phyloP scores from a whole-genome alignment of 305 asterid genomes.

The Fraxinus greggii region DNA sequence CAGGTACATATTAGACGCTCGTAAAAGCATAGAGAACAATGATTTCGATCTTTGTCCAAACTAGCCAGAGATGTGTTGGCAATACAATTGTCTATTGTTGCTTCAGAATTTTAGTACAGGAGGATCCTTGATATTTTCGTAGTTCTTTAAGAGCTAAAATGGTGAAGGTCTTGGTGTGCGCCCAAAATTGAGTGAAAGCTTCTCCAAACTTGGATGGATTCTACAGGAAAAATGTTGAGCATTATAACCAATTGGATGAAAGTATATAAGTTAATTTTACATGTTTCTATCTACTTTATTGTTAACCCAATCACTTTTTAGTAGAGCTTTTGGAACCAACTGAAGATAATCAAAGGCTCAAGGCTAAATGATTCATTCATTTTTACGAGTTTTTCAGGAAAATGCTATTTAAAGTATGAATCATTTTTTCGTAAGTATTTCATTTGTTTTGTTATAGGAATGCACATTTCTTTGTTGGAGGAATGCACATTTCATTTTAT shows the following conservation, averaged over 20 bases:
- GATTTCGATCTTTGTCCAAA: neutral
- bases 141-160: neutral
- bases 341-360: neutral
- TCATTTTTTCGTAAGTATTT: neutral
- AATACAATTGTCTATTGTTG: neutral
- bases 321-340: neutral
- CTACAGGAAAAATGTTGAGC: neutral
- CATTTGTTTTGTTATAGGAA: neutral
- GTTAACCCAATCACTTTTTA: neutral
- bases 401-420: neutral
- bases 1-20: neutral
- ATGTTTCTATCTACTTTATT: neutral
- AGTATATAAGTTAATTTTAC: neutral
- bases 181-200: neutral
- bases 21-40: neutral
- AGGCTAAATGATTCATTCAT: neutral
- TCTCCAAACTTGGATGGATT: neutral
- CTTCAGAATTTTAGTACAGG: neutral
- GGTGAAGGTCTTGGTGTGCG: neutral
- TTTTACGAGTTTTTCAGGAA: neutral
- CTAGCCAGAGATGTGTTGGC: neutral
- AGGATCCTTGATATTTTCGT: neutral
- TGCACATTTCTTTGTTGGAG: neutral
- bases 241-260: neutral
- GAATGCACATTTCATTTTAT: neutral